These are phyloP conservation scores for Pythium rhizo-oryzae DNA, from an alignment of 352 stramenopile species.

Conservation along the genomic window DNA sequence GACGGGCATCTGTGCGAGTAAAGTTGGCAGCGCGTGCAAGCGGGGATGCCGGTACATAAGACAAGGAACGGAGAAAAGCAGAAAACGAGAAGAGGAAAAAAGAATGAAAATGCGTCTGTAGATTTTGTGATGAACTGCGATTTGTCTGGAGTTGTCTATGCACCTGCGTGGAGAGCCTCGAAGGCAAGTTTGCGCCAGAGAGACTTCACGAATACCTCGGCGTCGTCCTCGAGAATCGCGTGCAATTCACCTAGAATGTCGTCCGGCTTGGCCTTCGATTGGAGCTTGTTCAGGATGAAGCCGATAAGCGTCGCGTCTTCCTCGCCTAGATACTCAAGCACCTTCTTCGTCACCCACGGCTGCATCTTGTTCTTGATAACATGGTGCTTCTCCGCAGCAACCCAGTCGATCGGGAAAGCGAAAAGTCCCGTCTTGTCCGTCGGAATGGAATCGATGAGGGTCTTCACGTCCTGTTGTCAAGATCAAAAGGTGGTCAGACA, in stretches of 20 bases:
- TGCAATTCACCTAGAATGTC: constrained; percentile 43
- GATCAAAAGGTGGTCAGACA: not conserved
- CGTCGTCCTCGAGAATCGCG: constrained; percentile 50
- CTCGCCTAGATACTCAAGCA: constrained; percentile 57
- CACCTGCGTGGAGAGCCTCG: constrained; percentile 37
- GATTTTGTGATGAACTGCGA: not conserved
- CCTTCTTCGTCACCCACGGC: constrained; percentile 52
- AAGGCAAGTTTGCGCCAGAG: constrained; percentile 64
- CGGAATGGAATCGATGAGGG: constrained; percentile 48
- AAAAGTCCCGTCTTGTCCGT: constrained; percentile 43
- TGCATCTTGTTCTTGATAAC: constrained; percentile 47
- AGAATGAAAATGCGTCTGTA: constrained; percentile 14
- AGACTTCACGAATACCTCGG: constrained; percentile 52
- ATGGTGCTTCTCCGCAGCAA: constrained; percentile 30
- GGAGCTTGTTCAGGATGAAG: constrained; percentile 51
- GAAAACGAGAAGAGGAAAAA: constrained; percentile 5
- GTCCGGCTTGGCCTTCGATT: constrained; percentile 26
- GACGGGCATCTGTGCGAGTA: not conserved
- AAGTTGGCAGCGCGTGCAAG: not conserved
- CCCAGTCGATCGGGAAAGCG: constrained; percentile 45
- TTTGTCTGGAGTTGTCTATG: not conserved
- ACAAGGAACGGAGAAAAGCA: not conserved
- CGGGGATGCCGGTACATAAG: not conserved
- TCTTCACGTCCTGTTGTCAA: constrained; percentile 37
- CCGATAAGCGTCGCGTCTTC: constrained; percentile 45